Conservation (phyloP, 345 rosid species). For the Populus simonii region DNA sequence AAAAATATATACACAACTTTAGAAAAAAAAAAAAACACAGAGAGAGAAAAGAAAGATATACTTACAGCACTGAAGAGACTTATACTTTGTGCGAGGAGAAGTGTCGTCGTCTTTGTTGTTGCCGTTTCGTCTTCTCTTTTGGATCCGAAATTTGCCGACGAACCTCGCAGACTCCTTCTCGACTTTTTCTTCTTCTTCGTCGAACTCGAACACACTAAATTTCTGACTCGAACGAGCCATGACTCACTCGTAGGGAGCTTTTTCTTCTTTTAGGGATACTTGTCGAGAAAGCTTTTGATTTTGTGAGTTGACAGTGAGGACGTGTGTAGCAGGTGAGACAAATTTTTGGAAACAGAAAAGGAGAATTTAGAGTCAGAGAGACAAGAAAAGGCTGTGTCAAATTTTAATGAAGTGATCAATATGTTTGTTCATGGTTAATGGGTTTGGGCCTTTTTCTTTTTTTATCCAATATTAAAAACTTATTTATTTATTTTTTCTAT, state of each 20-base stretch:
- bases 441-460: neutral
- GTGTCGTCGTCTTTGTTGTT: neutral
- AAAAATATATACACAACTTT: too few species aligned
- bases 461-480: too few species aligned
- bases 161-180: conserved; percentile 5
- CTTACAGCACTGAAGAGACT: conserved; percentile 13
- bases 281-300: neutral
- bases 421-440: neutral
- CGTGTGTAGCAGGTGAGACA: neutral
- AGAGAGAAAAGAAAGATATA: neutral
- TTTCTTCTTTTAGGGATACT: neutral
- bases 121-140: neutral
- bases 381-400: neutral
- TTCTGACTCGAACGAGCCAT: conserved; percentile 11
- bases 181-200: conserved; percentile 10
- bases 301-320: neutral
- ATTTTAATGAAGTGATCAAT: too few species aligned
- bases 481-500: too few species aligned
- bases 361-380: neutral
- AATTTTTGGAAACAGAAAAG: too few species aligned
- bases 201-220: conserved; percentile 8
- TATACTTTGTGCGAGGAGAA: conserved; percentile 6
- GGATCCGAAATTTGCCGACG: neutral
- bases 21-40: neutral
- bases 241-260: neutral